Evolutionary conservation across 805 yeast genomes (phyloP), one percentile per base, ranked within the genome.

Genomic region (Sugiyamaella marilandica): DNA sequence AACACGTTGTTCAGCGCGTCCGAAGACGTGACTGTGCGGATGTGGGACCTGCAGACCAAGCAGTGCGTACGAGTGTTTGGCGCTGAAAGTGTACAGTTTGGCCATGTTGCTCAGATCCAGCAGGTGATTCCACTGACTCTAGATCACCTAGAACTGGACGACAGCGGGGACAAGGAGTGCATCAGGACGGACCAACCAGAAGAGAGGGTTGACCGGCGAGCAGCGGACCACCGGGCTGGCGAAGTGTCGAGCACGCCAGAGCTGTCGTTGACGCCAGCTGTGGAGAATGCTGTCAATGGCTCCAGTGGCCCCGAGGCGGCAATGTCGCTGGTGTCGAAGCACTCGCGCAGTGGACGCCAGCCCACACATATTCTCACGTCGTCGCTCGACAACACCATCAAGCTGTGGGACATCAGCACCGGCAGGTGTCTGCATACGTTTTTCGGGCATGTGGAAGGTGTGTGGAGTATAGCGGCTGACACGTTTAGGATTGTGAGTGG

Each of bases 371-470:
- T 91, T 52, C 70, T 91, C 24, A 85, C 97, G 0, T 89, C 95
- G 13, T 88, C 97, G 0, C 73, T 92, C 55, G 98, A 91, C 68
- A 90, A 90, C 69, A 91, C 97, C 5, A 89, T 91, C 67, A 89
- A 91, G 66, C 69, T 92, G 46, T 91, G 97, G 97, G 95, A 89
- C 60, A 85, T 90, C 31, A 75, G 75, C 56, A 81, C 94, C 0
- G 97, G 97, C 2, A 81, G 82, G 67, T 92, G 98, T 65, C 80
- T 90, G 10, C 77, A 97, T 53, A 94, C 99, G 0, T 92, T 94
- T 68, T 94, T 92, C 72, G 99, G 99, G 2, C 99, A 94, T 66
- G 89, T 92, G 51, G 98, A 94, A 70, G 99, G 99, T 19, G 96
- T 94, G 16, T 92, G 98, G 97, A 89, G 92, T 41, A 85, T 94